Evolutionary conservation across 352 stramenopile species (phyloP), one percentile per base, ranked within the genome.

Genomic region (Blastocystis sp.): DNA sequence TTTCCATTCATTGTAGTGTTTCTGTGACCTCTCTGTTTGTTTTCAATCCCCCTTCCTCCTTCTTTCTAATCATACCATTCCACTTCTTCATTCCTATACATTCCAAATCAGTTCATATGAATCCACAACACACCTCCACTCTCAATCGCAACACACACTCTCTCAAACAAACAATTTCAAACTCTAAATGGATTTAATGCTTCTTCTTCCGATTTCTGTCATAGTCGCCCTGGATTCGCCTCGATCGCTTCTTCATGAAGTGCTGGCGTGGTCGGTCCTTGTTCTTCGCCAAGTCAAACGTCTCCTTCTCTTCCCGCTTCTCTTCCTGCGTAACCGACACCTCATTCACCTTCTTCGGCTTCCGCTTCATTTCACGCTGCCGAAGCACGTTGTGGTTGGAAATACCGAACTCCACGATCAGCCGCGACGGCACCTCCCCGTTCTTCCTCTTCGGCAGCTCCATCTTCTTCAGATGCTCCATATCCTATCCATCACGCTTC

Each of bases 341-440:
- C 77, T 63, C 71, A 89, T 87, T 90, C 89, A 42, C 91, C 89
- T 65, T 89, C 4, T 74, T 38, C 24, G 28, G 17, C 64, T 74
- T 74, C 21, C 42, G 24, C 64, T 74, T 74, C 42, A 21, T 43
- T 74, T 40, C 17, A 9, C 87, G 52, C 52, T 69, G 62, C 0
- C 66, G 10, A 21, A 89, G 91, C 87, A 95, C 94, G 61, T 92
- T 92, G 64, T n/a, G 40, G 34, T 54, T 54, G 9, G 34, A 28
- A 74, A 74, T 48, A 74, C 34, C 14, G 64, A 74, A 74, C 43
- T 74, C 64, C 34, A 40, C 40, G 17, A 34, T 34, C 9, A 68
- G 90, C 1, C 93, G 92, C 48, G 93, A 94, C 65, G 93, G 93
- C 45, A 45, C 45, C 10, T 76, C 34, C 3, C 48, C 77, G 21